phyloP scores from a whole-genome alignment of 1,139 yeast genomes.

The Diutina pseudorugosa region DNA sequence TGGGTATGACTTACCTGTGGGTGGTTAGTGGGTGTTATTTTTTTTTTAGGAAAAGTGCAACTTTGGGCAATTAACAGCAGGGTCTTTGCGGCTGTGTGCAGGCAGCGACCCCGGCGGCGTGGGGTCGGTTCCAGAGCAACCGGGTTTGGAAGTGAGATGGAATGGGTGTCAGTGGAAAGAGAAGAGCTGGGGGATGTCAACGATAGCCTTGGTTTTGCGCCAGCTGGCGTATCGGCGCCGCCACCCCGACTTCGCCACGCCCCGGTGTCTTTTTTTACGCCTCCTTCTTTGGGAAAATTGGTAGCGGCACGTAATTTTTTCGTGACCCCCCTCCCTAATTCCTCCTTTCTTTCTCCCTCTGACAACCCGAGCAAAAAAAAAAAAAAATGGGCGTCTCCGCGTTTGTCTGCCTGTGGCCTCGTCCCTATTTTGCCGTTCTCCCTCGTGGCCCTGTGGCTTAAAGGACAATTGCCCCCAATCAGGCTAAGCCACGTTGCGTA shows the following conservation, averaged over 20 bases:
- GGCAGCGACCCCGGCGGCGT: not conserved
- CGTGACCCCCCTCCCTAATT: not conserved
- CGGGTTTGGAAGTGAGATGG: too few relatives aligned
- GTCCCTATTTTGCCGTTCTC: too few relatives aligned
- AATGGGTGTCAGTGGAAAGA: not conserved
- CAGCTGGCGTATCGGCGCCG: not conserved
- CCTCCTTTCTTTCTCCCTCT: too few relatives aligned
- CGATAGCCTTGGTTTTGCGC: not conserved
- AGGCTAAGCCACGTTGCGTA: too few relatives aligned
- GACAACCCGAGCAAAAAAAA: too few relatives aligned
- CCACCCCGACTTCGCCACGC: not conserved
- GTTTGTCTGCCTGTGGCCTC: too few relatives aligned
- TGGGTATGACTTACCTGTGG: not conserved
- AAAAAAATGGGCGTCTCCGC: too few relatives aligned
- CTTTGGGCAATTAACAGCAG: slow-evolving; percentile 1
- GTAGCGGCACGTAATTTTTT: not conserved
- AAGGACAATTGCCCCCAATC: too few relatives aligned
- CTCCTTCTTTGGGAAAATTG: not conserved
- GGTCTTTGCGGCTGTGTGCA: not conserved
- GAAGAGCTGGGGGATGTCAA: not conserved
- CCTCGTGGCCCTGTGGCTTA: too few relatives aligned
- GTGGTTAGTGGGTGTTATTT: not conserved
- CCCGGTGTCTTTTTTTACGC: not conserved
- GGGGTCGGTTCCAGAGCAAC: not conserved
- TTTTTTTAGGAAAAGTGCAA: slow-evolving; percentile 2